Conservation (phyloP, 2,329 filamentous ascomycete species). For the Monosporascus sp. region DNA sequence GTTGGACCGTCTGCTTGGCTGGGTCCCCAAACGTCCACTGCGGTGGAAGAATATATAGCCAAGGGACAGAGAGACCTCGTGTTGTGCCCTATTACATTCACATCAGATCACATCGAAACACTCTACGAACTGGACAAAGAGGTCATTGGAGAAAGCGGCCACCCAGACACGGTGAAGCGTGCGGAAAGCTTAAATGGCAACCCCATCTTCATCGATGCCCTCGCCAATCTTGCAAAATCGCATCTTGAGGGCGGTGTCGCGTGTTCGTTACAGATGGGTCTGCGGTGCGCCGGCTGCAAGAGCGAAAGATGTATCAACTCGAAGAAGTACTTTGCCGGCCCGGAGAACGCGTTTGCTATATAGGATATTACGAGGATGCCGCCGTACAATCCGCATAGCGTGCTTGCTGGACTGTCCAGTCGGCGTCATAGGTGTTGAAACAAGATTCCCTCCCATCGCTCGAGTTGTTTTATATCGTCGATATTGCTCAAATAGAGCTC, state of each 20-base stretch:
- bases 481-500: no score
- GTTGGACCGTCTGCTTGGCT: constrained; percentile 94
- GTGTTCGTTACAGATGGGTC: constrained; percentile 79
- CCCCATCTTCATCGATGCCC: constrained; percentile 80
- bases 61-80: constrained; percentile 89
- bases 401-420: no score
- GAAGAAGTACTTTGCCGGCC: constrained; percentile 58
- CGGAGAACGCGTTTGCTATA: constrained; percentile 20
- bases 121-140: constrained; percentile 91
- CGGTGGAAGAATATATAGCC: constrained; percentile 81
- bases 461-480: no score
- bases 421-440: no score
- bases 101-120: constrained; percentile 98
- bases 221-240: constrained; percentile 79
- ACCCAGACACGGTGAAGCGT: constrained; percentile 76
- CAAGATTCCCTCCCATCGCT: no score
- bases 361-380: neutral
- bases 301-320: constrained; percentile 81
- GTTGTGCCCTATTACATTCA: constrained; percentile 93
- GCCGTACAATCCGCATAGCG: no score
- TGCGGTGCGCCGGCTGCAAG: constrained; percentile 90
- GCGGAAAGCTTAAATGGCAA: constrained; percentile 90
- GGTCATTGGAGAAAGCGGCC: constrained; percentile 82
- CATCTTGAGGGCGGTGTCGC: constrained; percentile 65
- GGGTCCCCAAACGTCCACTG: constrained; percentile 84